Percentiles rank a stretch among this genome's conserved stretches.
Evolutionary conservation across 1,284 basidiomycete species (phyloP).

Genomic region (Fistulina hepatica): DNA sequence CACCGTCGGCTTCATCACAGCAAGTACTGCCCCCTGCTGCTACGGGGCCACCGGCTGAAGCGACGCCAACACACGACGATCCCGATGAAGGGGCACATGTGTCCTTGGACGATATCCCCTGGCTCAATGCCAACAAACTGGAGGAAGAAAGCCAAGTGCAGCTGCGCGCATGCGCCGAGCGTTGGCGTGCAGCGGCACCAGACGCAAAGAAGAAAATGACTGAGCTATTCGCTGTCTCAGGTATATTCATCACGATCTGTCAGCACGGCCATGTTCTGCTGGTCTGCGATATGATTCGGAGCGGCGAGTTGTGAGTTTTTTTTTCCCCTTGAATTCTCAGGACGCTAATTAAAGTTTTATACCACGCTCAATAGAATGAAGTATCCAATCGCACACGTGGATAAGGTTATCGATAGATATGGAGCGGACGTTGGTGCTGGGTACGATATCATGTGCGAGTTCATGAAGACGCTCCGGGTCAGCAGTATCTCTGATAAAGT

Average conservation of each 20-base stretch:
- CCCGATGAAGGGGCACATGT: too few species aligned
- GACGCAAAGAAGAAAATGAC: constrained; percentile 24
- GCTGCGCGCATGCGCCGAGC: constrained; percentile 23
- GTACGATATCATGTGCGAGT: constrained; percentile 27
- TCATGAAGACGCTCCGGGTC: constrained; percentile 18
- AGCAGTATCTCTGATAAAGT: constrained; percentile 17
- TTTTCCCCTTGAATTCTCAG: too few species aligned
- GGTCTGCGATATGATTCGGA: constrained; percentile 21
- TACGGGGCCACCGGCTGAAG: too few species aligned
- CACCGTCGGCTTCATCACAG: too few species aligned
- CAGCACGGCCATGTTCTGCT: constrained; percentile 17
- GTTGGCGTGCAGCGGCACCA: constrained; percentile 25
- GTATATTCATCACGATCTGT: constrained; percentile 24
- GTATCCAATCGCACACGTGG: constrained; percentile 22
- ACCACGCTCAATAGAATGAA: constrained; percentile 27
- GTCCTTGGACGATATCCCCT: constrained; percentile 7
- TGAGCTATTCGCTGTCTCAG: constrained; percentile 24
- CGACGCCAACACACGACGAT: too few species aligned
- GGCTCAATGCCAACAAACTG: constrained; percentile 11
- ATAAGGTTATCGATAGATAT: constrained; percentile 16
- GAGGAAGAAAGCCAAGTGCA: constrained; percentile 3
- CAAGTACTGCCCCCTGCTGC: too few species aligned
- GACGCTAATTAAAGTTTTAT: too few species aligned
- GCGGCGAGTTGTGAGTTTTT: constrained; percentile 21
- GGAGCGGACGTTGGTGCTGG: constrained; percentile 13